Evolutionary conservation across 306 rosid genomes (phyloP), one percentile per base, ranked within the genome.

Genomic region (Corylus heterophylla): DNA sequence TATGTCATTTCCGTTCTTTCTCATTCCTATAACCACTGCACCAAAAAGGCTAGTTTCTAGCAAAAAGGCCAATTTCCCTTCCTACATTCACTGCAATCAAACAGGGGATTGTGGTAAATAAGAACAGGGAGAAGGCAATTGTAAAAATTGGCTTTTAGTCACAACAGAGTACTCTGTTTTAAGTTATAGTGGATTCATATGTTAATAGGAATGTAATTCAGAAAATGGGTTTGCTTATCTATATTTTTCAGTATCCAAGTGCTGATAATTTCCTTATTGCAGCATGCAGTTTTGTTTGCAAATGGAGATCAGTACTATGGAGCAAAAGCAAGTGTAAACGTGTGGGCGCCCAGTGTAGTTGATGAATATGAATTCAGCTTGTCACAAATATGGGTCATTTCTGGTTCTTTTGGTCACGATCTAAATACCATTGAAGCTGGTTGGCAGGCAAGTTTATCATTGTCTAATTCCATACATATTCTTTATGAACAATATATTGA

Each of bases 361-460:
- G 92, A 93, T 84, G 93, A 76, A 71, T 91, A 88, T 55, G 99
- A 96, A 56, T 96, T 96, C 84, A 96, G 99, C 83, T 93, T 96
- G 44, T 96, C 99, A 74, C 99, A 96, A 78, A 88, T 96, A 22
- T 96, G 99, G 99, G 87, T 96, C 59, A 96, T 96, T 80, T 94
- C 98, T 75, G 99, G 99, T 54, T 89, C 98, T 2, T 96, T 96
- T 83, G 97, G 93, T 11, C 58, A 93, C 81, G 98, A 96, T 82
- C 85, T 96, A 0, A 96, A 96, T 71, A 96, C 99, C 85, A 88
- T 96, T 50, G 99, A 96, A 90, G 99, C 99, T 80, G 99, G 99
- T 75, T 96, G 99, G 99, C 99, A 96, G 98, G 99, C 79, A 85
- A 79, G 93, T 86, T 59, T 76, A 73, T 27, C 5, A 4, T 69